Base-by-base conservation (phyloP, 441 rosid species). In the Corymbia citriodora region DNA sequence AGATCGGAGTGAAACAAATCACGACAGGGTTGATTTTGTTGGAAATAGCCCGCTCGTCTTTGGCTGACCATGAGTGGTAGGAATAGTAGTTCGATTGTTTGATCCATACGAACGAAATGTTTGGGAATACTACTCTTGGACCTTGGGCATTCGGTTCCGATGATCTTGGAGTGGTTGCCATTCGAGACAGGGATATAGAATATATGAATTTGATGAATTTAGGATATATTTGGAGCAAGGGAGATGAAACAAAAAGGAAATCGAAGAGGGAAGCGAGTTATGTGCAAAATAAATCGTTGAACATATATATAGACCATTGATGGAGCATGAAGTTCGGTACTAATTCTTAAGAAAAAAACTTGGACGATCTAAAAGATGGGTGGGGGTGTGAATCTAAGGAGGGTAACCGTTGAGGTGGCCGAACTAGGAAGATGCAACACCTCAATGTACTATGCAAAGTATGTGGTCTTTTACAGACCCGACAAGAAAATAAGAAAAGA, bases 321-420 rank as follows among this genome's bases (percentile, higher is more conserved):
- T 61, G 70, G 70, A 27, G 31, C 70, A 57, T 21, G 61, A 0
- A 57, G 1, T 57, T 57, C 16, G 27, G 27, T 57, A 57, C 1
- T 57, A 57, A 57, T 57, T 9, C 12, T 57, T 57, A 21, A 57
- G 61, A 57, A 55, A 55, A 21, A 19, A 19, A 57, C 27, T 57
- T 4, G 61, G 61, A 57, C 23, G 27, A 21, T 57, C 0, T 9
- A 0, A 61, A 61, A 61, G 70, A 61, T 61, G 33, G 70, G 2
- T 61, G 70, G 33, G 33, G 70, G 31, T 12, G 9, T 61, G 70
- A 61, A 12, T 61, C 70, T 12, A 2, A 61, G 0, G 33, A 31
- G 70, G 0, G 1, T 61, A 0, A 6, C 68, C 68, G 27, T 27
- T 3, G 68, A 27, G 31, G 68, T 55, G 27, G 61, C 27, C 61